Base-by-base conservation (phyloP, 202 grass and related monocot genomes). In the Saccharum hybrid region DNA sequence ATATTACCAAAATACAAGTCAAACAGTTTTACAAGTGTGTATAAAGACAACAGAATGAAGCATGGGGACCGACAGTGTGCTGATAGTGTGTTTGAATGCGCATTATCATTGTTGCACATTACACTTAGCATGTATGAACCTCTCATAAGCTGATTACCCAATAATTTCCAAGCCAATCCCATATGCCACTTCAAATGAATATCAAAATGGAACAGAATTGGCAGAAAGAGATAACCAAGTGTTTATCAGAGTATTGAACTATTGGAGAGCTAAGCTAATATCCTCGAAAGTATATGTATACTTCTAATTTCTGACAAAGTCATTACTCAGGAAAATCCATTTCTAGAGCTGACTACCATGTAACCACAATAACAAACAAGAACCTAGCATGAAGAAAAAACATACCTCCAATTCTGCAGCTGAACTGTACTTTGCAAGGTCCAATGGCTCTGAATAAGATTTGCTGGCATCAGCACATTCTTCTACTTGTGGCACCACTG, bases 351-450 rank as follows among this genome's bases (percentile, higher is more conserved):
- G 46, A 16, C 12, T 51, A 14, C 14, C 33, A 34, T 49, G 23
- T 37, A 45, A 43, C 4, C 38, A 61, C 0, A 9, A 18, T 46
- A 66, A 6, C 0, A 42, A 77, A 63, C 0, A 56, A 64, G 36
- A 36, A 74, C 26, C 14, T 62, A 11, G 21, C 83, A 13, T 28
- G 12, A 56, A 66, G 42, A 52, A 18, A 61, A 21, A 16, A 71
- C 52, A 63, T 90, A 94, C 96, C 89, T 96, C 93, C 67, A 99
- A 88, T 75, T 89, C 88, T 87, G 68, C 60, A 40, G 91, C 80
- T 66, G 93, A 91, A 76, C 74, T 86, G 54, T 88, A 91, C 22
- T 89, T 80, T 65, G 82, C 56, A 34, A 96, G 86, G 26, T 91
- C 89, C 14, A 99, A 33, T 40, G 76, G 79, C 59, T 88, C 84